Conservation (phyloP, 139 green algal species). For the Auxenochlorella pyrenoidosa region DNA sequence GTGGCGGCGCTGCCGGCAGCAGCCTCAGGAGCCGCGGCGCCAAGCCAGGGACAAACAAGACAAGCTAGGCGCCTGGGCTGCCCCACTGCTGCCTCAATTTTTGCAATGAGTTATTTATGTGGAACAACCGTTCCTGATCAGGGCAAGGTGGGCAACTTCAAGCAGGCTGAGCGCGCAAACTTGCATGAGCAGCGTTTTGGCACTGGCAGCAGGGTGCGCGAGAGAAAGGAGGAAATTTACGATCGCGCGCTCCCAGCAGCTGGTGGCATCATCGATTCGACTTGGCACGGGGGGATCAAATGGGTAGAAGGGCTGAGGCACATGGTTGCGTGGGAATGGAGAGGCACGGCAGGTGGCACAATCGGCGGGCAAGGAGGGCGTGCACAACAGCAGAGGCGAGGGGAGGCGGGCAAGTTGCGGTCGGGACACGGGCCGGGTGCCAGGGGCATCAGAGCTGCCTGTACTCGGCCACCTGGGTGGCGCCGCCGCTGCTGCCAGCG, state of each 20-base stretch:
- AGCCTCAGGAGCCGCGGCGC: neutral
- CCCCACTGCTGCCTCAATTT: neutral
- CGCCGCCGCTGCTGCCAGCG: neutral
- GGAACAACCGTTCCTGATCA: too few species aligned
- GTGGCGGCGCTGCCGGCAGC: neutral
- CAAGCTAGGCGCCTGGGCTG: too few species aligned
- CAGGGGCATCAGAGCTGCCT: slow-evolving; percentile 1
- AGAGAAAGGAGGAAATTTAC: neutral
- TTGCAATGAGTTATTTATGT: too few species aligned
- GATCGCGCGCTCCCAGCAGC: too few species aligned
- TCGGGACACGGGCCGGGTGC: neutral
- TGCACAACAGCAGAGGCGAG: neutral
- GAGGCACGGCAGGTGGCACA: neutral
- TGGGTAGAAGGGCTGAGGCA: neutral
- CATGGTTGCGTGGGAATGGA: neutral
- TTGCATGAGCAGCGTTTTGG: too few species aligned
- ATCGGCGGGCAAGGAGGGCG: too few species aligned
- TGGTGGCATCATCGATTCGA: too few species aligned
- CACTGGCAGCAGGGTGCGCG: neutral
- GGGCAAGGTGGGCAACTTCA: neutral
- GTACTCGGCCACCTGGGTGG: slow-evolving; percentile 12
- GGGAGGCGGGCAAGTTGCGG: neutral
- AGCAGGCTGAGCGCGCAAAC: neutral
- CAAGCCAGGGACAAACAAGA: neutral
- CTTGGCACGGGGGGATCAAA: neutral